Base-by-base conservation (phyloP, 2,329 filamentous ascomycete genomes). In the Xylaria sp. region DNA sequence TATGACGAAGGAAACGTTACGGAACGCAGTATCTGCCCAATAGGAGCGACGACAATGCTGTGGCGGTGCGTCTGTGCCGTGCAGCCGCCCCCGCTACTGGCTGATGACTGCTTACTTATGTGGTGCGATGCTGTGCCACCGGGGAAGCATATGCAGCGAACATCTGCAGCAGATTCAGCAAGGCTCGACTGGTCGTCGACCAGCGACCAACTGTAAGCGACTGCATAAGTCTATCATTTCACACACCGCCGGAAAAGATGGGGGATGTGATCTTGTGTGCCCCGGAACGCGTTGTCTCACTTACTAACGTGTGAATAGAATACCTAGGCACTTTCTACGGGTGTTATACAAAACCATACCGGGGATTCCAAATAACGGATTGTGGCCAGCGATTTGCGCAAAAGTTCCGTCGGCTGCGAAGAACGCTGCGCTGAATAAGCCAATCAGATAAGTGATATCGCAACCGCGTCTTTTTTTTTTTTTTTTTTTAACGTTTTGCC, bases 51-150 rank as follows among this genome's bases (percentile, higher is more conserved):
- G 15, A 23, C 27, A 8, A 31, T 15, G 35, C 17, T 17, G 57
- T 55, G 57, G 57, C 57, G 27, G 41, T 57, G 47, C 43, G 33
- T 46, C 48, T 53, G 61, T 60, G 48, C 53, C 27, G 41, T 31
- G 8, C 33, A 41, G 55, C 17, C 29, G 10, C 25, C 6, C n/a
- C 54, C 31, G 48, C 15, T 58, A 54, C 49, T 62, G 48, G 54
- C 17, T 37, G 35, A 25, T 29, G 19, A 37, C 11, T 31, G 21
- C 41, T 17, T 47, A 13, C 25, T 19, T 33, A 25, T 47, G 31
- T 17, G 38, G 23, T 31, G 35, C 13, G 46, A 60, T 53, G 61
- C 48, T 23, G 61, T 60, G 52, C 38, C 46, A 57, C 61, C 31
- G 33, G 23, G 38, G 17, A 56, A 60, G 44, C 33, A 48, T 46